Evolutionary conservation across 2,329 filamentous ascomycete genomes (phyloP).

Genomic region (Alternaria infectoria): DNA sequence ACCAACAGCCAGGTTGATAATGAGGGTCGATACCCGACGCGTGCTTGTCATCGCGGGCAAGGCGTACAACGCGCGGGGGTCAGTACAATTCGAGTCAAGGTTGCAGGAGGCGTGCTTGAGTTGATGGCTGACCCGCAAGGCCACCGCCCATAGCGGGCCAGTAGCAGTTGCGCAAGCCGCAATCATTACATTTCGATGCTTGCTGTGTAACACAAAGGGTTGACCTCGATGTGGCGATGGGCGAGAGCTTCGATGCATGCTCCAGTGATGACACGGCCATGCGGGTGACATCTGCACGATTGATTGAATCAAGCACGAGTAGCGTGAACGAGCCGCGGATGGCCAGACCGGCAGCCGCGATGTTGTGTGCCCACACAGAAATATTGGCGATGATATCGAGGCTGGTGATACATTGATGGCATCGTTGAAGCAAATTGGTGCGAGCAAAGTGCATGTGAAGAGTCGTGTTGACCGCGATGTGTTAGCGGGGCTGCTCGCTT

Average conservation of each 20-base stretch:
- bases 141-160: conserved; percentile 23
- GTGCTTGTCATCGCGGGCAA: conserved; percentile 29
- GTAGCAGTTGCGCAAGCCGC: conserved; percentile 28
- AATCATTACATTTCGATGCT: conserved; percentile 38
- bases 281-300: conserved; percentile 50
- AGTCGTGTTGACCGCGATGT: conserved; percentile 2
- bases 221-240: conserved; percentile 28
- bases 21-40: conserved; percentile 32
- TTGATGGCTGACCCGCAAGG: conserved; percentile 34
- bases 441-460: no score
- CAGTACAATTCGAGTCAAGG: conserved; percentile 37
- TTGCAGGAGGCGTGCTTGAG: conserved; percentile 39
- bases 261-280: conserved; percentile 41
- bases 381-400: neutral
- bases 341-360: conserved; percentile 22
- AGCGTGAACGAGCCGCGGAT: conserved; percentile 30
- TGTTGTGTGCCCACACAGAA: conserved; percentile 6
- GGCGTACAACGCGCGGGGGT: conserved; percentile 40
- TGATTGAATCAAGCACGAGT: conserved; percentile 34
- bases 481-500: conserved; percentile 24
- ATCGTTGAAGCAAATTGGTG: conserved; percentile 8
- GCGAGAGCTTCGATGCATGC: conserved; percentile 34
- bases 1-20: conserved; percentile 37
- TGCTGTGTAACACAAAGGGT: conserved; percentile 40
- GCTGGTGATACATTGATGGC: conserved; percentile 10